These are phyloP conservation scores for Trichoderma lentiforme DNA, from an alignment of 2,329 filamentous ascomycete genomes.

Conservation along the genomic window DNA sequence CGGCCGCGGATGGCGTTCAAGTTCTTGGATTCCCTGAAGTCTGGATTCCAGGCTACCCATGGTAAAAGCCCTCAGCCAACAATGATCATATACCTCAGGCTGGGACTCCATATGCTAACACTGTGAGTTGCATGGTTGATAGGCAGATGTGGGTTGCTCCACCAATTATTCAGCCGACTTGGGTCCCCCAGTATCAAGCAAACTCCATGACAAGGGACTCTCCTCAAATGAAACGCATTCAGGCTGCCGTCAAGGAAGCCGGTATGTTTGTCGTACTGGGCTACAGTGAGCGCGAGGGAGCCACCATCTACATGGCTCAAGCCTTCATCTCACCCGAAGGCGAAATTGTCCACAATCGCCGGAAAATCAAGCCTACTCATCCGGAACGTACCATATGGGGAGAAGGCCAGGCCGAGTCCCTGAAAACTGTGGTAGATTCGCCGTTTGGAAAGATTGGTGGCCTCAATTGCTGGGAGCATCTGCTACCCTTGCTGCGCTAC, in stretches of 20 bases:
- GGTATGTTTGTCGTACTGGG: constrained; percentile 52
- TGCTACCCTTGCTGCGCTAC: constrained; percentile 19
- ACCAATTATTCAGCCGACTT: not conserved
- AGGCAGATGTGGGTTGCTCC: constrained; percentile 7
- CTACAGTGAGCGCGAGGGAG: constrained; percentile 52
- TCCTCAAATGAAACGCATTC: constrained; percentile 52
- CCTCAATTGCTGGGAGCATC: constrained; percentile 51
- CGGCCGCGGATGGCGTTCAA: constrained; percentile 47
- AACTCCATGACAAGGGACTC: constrained; percentile 41
- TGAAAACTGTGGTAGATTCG: constrained; percentile 46
- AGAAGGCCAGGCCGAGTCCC: constrained; percentile 52
- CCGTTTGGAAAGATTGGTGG: constrained; percentile 50
- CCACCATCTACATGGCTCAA: constrained; percentile 52
- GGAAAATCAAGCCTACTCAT: constrained; percentile 56
- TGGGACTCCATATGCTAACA: not conserved
- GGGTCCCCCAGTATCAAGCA: constrained; percentile 29
- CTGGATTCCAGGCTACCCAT: constrained; percentile 26
- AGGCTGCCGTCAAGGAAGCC: constrained; percentile 44
- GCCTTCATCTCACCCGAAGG: constrained; percentile 49
- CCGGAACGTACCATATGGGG: constrained; percentile 55
- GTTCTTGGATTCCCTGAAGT: constrained; percentile 50
- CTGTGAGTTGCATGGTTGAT: not conserved
- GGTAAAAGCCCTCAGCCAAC: not conserved
- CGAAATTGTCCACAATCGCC: constrained; percentile 50
- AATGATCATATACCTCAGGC: no score